A percentile compares a stretch with the other conserved stretches of the same genome.
Conservation (phyloP, 2,329 filamentous ascomycete genomes). For the Ceratocystis huliohia region DNA sequence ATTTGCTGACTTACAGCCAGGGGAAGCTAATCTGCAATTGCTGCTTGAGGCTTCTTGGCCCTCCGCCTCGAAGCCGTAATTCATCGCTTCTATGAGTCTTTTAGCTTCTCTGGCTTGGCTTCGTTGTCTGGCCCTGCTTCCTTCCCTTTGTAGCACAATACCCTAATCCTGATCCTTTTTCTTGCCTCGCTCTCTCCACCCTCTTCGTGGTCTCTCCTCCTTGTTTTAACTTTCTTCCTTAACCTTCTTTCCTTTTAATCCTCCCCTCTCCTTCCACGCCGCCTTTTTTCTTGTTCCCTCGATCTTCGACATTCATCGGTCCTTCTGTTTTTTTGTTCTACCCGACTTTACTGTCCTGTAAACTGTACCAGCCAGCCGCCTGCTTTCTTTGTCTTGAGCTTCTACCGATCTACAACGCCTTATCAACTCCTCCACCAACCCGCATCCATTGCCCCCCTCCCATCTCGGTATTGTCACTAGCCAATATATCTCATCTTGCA, state of each 20-base stretch:
- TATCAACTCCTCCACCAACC: conserved; percentile 10
- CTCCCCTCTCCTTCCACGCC: neutral
- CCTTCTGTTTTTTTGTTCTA: conserved; percentile 8
- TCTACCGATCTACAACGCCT: conserved; percentile 4
- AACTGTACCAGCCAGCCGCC: conserved; percentile 10
- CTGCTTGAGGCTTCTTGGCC: neutral
- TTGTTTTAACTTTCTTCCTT: conserved; percentile 10
- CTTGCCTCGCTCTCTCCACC: conserved; percentile 5
- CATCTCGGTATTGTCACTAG: neutral
- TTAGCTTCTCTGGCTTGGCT: neutral
- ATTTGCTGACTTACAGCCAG: neutral
- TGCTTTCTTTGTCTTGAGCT: conserved; percentile 5
- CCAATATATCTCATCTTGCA: conserved; percentile 24
- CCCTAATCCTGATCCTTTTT: neutral
- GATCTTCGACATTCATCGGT: neutral
- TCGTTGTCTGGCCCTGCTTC: neutral
- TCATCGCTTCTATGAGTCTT: neutral
- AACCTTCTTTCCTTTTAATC: neutral
- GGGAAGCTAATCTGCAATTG: neutral
- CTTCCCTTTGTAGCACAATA: conserved; percentile 1
- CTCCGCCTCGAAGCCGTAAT: neutral
- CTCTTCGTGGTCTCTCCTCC: conserved; percentile 6
- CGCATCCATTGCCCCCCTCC: conserved; percentile 4
- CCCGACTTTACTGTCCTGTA: neutral
- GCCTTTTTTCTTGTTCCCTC: neutral